These are phyloP conservation scores for Phytopythium oedochilum DNA, from an alignment of 352 stramenopile genomes.

Conservation along the genomic window DNA sequence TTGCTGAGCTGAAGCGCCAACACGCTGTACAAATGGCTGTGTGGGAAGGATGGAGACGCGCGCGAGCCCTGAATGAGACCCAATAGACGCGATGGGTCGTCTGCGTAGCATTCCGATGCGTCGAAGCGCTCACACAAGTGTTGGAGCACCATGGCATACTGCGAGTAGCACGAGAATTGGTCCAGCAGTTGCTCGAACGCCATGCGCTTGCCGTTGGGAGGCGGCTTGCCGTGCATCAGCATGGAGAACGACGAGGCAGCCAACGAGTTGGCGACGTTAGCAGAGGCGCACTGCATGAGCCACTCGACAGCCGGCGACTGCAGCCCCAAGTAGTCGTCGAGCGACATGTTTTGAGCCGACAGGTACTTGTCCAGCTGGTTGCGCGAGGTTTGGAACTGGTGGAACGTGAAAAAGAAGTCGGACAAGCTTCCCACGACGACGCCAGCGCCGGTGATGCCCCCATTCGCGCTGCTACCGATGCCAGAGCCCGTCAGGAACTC, in stretches of 20 bases:
- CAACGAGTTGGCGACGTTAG: conserved; percentile 16
- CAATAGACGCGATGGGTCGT: conserved; percentile 51
- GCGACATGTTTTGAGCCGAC: conserved; percentile 41
- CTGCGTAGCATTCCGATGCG: conserved; percentile 42
- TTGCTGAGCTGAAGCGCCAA: conserved; percentile 56
- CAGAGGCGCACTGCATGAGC: conserved; percentile 71
- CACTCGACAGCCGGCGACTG: conserved; percentile 86
- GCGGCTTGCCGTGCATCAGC: conserved; percentile 5
- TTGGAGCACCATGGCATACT: conserved; percentile 88
- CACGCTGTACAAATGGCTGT: conserved; percentile 69
- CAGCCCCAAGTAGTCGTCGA: conserved; percentile 66
- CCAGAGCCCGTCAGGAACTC: conserved; percentile 32
- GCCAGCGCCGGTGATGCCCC: conserved; percentile 23
- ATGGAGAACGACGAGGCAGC: not conserved
- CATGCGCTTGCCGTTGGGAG: conserved; percentile 16
- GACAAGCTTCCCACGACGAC: conserved; percentile 76
- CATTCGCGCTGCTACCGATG: not conserved
- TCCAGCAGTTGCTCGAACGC: conserved; percentile 65
- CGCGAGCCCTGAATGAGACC: conserved; percentile 47
- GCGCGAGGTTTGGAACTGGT: conserved; percentile 45
- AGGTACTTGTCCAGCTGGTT: conserved; percentile 52
- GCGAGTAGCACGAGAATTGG: conserved; percentile 80
- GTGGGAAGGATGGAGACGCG: conserved; percentile 47
- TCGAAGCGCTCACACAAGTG: conserved; percentile 81
- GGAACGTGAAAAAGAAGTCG: conserved; percentile 88